Evolutionary conservation across 1,139 yeast species (phyloP), one percentile per base, ranked within the genome.

Genomic region (Debaryomyces sp.): DNA sequence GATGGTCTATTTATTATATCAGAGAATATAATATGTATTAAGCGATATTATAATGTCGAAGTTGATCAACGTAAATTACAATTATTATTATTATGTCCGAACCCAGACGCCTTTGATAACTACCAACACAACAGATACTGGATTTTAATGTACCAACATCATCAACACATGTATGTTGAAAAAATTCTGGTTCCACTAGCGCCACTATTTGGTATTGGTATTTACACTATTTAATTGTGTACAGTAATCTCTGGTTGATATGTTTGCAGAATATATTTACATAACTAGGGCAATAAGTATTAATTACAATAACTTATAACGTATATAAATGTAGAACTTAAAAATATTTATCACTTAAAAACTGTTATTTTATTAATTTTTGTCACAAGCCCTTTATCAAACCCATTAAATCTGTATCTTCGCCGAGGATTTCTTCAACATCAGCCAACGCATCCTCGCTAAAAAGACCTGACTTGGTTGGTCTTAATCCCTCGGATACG

Each of bases 401-500:
- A 9, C 79, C 75, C 80, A 75, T 72, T 47, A 75, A 62, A 54
- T 75, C 80, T 49, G 66, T 64, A 56, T 75, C 80, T 44, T 74
- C 80, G 18, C 80, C 81, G 44, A 79, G 63, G 8, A 73, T 71
- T 56, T 83, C 89, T 59, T 87, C 94, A 35, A 87, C 88, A 57
- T 85, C 87, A 8, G 84, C 82, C 57, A 87, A 67, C 1, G 89
- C 85, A 52, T 81, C 81, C 61, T 87, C 92, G 61, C 86, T 84
- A 63, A 87, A 87, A 50, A 87, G 70, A 5, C 95, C 95, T 54
- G 82, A 81, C 57, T 82, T 86, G 1, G 95, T 87, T 12, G 86
- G 82, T 52, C 92, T 71, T 56, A 83, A 72, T 5, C 91, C 91
- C 60, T 85, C 92, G 6, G 82, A 79, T n/a, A 84, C 85, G 2